phyloP scores from a whole-genome alignment of 192 early-diverging fungal species.

The Coemansia sp. region DNA sequence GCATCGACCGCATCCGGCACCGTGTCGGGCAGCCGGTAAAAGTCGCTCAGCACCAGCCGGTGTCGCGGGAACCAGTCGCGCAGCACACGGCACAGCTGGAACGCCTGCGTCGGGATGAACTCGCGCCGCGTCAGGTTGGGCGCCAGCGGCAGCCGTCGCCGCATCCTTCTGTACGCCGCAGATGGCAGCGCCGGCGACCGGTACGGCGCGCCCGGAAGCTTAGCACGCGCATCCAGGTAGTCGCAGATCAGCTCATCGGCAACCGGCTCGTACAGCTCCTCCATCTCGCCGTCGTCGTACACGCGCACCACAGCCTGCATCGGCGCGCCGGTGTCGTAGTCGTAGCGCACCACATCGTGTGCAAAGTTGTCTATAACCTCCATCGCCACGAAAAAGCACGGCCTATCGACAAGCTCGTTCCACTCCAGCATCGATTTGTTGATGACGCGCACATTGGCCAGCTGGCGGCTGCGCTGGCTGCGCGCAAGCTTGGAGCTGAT shows the following conservation, averaged over 20 bases:
- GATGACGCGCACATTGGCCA: constrained; percentile 73
- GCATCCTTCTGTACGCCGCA: constrained; percentile 56
- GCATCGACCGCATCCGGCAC: constrained; percentile 73
- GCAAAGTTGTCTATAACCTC: constrained; percentile 98
- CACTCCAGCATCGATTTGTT: constrained; percentile 95
- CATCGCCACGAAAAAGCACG: constrained; percentile 94
- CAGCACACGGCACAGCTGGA: constrained; percentile 74
- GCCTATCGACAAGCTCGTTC: constrained; percentile 64
- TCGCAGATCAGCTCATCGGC: constrained; percentile 74
- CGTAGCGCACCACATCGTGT: constrained; percentile 92
- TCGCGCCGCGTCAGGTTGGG: constrained; percentile 84
- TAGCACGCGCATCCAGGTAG: constrained; percentile 61
- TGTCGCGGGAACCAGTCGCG: constrained; percentile 84
- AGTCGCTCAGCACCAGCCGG: constrained; percentile 87
- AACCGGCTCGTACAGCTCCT: constrained; percentile 81
- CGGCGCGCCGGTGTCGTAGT: constrained; percentile 69
- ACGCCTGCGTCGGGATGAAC: constrained; percentile 87
- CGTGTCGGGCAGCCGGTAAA: constrained; percentile 80
- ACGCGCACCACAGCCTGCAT: constrained; percentile 81
- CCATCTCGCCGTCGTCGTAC: constrained; percentile 80
- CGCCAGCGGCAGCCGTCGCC: constrained; percentile 73
- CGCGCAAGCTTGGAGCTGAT: constrained; percentile 84
- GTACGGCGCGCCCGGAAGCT: constrained; percentile 44
- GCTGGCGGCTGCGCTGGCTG: constrained; percentile 63
- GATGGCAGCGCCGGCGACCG: constrained; percentile 64